Conservation (phyloP, 139 green algal species). For the Volvox africanus region DNA sequence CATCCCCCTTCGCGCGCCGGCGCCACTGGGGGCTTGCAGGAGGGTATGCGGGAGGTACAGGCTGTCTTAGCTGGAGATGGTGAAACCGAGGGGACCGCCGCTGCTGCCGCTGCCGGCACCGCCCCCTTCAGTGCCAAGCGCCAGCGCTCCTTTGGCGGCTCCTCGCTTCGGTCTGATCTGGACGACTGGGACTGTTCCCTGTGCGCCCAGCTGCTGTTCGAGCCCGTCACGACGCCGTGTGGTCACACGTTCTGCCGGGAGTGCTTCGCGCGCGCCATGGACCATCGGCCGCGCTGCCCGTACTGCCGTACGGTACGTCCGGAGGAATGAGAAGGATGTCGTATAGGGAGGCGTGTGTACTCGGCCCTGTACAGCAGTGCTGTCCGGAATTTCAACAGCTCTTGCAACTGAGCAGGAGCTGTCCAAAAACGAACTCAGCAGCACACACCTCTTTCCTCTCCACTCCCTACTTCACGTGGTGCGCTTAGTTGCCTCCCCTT, state of each 20-base stretch:
- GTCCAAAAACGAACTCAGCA: too few relatives aligned
- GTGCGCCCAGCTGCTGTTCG: slow-evolving; percentile 91
- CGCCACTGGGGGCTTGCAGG: background rate
- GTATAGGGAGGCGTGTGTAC: too few relatives aligned
- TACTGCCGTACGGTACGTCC: slow-evolving; percentile 80
- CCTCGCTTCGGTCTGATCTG: background rate
- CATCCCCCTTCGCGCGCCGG: too few relatives aligned
- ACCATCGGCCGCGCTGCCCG: slow-evolving; percentile 86
- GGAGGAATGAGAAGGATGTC: too few relatives aligned
- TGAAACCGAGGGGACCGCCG: background rate
- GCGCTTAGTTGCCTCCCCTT: too few relatives aligned
- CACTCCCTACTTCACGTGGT: too few relatives aligned
- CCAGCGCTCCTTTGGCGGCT: background rate
- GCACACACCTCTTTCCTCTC: too few relatives aligned
- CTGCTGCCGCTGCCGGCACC: background rate
- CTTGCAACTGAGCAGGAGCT: too few relatives aligned
- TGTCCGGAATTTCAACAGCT: too few relatives aligned
- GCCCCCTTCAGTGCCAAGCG: slow-evolving; percentile 31
- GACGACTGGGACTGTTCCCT: slow-evolving; percentile 91
- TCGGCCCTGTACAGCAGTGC: too few relatives aligned
- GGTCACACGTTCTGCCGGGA: slow-evolving; percentile 89
- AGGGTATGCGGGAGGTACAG: slow-evolving; percentile 49
- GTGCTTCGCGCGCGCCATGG: slow-evolving; percentile 83
- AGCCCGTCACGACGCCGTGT: slow-evolving; percentile 94
- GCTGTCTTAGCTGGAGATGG: background rate